Conservation (phyloP, 495 filamentous ascomycete species). For the Xylaria bambusicola region DNA sequence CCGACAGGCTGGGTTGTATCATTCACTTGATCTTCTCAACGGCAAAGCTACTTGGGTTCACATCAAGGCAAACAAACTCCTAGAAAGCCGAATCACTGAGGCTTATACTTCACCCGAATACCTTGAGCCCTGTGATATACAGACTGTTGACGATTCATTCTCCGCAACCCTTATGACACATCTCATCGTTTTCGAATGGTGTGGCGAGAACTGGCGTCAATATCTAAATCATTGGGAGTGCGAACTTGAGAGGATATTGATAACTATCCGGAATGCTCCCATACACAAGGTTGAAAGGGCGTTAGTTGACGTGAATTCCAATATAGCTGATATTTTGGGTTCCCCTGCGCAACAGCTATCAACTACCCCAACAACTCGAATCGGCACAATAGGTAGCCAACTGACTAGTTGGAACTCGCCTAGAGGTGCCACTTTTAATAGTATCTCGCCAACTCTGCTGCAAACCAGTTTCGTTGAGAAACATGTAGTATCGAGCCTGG, state of each 20-base stretch:
- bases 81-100: constrained; percentile 35
- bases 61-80: constrained; percentile 43
- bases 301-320: background rate
- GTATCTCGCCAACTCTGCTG: no score
- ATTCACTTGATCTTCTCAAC: constrained; percentile 44
- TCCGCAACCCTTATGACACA: constrained; percentile 36
- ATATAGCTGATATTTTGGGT: background rate
- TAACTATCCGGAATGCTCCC: constrained; percentile 9
- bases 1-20: constrained; percentile 43
- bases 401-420: no score
- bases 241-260: constrained; percentile 22
- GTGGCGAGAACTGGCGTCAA: constrained; percentile 48
- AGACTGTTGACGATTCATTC: constrained; percentile 24
- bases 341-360: background rate
- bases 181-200: constrained; percentile 45
- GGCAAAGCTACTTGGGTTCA: constrained; percentile 41
- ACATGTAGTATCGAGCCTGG: no score
- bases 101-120: constrained; percentile 14
- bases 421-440: no score
- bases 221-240: constrained; percentile 45
- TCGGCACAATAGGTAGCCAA: no score
- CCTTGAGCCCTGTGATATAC: constrained; percentile 11
- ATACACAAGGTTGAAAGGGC: background rate
- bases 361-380: no score
- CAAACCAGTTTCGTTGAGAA: no score